Base-by-base conservation (phyloP, 139 green algal genomes). In the Haematococcus sp. region DNA sequence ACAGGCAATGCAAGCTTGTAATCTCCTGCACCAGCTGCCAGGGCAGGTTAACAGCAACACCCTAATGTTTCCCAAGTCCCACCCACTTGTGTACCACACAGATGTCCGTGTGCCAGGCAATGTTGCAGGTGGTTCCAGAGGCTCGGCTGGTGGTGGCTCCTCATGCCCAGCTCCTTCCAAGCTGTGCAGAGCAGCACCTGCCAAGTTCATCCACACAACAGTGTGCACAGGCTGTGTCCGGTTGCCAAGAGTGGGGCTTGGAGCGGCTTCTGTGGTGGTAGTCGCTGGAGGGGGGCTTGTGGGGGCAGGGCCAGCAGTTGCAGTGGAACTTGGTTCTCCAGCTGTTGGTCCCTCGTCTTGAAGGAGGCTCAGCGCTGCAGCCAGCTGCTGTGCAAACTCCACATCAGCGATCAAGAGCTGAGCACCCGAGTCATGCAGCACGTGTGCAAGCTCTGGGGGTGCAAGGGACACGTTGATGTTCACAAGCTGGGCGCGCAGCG, bases 381-480 rank as follows among this genome's bases (percentile, higher is more conserved):
- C 30, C 33, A 89, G 25, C 11, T 56, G 11, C 0, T 27, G 4
- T 1, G 63, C 76, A 65, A 86, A 85, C 30, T 81, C 80, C 0
- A 58, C 27, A 44, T 92, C 83, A 0, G 81, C 71, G 3, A 65
- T 30, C 9, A 92, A 34, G 0, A 93, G 25, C 25, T 67, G 27
- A 4, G 88, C 59, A 1, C 30, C 44, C 0, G 87, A 91, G 77
- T 95, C 85, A 3, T 54, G 16, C 11, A 94, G 78, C 34, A 95
- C 87, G 63, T 91, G 87, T 0, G 75, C 73, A 31, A 97, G 68
- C 85, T 97, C 92, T 0, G 54, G 73, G 0, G 87, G 55, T 2
- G 86, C 87, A 30, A 97, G 84, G 70, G 84, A 77, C 17, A 85
- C 79, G 81, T 97, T 97, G 34, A 95, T 28, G 74, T 97, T 97